phyloP scores from a whole-genome alignment of 306 rosid species.

The Coriaria nepalensis region DNA sequence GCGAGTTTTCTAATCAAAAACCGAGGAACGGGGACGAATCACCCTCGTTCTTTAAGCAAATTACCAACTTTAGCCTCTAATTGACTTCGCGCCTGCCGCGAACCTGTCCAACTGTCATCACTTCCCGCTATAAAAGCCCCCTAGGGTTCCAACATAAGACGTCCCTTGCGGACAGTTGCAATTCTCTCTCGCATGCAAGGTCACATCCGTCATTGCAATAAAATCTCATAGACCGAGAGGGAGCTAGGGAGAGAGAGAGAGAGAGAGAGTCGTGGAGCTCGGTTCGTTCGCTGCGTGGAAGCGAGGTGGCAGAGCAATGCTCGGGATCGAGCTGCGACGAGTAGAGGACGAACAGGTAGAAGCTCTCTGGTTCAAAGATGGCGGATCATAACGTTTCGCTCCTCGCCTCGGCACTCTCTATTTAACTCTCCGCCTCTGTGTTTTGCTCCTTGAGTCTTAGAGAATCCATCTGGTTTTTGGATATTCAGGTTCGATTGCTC shows the following conservation, averaged over 20 bases:
- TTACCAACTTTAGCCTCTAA: background rate
- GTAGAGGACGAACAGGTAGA: background rate
- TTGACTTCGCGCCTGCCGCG: background rate
- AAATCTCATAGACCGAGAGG: background rate
- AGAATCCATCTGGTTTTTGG: slow-evolving; percentile 1
- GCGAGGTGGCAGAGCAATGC: slow-evolving; percentile 10
- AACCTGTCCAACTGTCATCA: no score
- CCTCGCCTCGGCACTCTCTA: slow-evolving; percentile 4
- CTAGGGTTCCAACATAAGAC: background rate
- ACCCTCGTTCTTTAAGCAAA: no score
- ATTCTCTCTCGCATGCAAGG: background rate
- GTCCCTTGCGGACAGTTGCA: background rate
- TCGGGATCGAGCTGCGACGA: background rate
- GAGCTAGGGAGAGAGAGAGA: background rate
- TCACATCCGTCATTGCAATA: background rate
- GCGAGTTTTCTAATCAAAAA: no score
- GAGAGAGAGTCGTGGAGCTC: slow-evolving; percentile 11
- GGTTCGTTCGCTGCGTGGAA: slow-evolving; percentile 16
- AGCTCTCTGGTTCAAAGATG: slow-evolving; percentile 3
- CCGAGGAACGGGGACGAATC: no score
- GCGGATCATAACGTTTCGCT: background rate
- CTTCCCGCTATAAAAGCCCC: background rate
- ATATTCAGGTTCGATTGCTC: slow-evolving; percentile 11
- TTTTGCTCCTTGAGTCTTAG: background rate
- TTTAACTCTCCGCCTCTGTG: background rate